These are phyloP conservation scores for Amoebophrya sp. DNA, from an alignment of 169 alveolate genomes.

Conservation along the genomic window DNA sequence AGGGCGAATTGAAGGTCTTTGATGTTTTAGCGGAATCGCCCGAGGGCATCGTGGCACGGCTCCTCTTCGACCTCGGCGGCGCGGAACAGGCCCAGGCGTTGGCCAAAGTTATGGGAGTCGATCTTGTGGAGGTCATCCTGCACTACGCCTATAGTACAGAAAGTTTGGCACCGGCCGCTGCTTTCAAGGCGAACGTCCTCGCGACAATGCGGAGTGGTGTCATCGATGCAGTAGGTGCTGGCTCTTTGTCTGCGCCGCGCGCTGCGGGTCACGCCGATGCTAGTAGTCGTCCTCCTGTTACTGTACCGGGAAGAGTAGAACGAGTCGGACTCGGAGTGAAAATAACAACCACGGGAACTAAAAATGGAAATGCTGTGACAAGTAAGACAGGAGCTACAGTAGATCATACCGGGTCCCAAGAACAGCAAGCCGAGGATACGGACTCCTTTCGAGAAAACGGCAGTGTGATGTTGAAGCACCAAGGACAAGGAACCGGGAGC, in stretches of 20 bases:
- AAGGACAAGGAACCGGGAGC: too few species aligned
- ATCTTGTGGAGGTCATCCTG: constrained; percentile 41
- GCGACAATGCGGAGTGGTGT: too few species aligned
- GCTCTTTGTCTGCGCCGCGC: background rate
- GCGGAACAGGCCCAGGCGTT: constrained; percentile 40
- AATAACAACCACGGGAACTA: background rate
- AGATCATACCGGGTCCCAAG: too few species aligned
- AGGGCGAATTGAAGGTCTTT: constrained; percentile 30
- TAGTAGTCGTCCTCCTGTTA: background rate
- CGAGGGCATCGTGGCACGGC: constrained; percentile 36
- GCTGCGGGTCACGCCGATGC: background rate
- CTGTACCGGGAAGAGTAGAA: too few species aligned
- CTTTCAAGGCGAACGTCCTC: too few species aligned
- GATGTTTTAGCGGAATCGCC: constrained; percentile 30
- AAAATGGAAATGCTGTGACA: too few species aligned
- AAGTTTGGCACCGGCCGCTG: too few species aligned
- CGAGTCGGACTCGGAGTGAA: too few species aligned
- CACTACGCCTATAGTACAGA: constrained; percentile 19
- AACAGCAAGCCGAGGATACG: too few species aligned
- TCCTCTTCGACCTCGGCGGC: constrained; percentile 36
- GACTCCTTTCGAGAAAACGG: too few species aligned
- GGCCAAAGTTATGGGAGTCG: constrained; percentile 41
- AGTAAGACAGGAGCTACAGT: too few species aligned
- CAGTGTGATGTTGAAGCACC: too few species aligned
- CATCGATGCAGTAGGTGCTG: constrained; percentile 33